A percentile compares a stretch with the other conserved stretches of the same genome.
phyloP scores from a whole-genome alignment of 1,139 yeast species.

The Cylindricascospora bacillispora region DNA sequence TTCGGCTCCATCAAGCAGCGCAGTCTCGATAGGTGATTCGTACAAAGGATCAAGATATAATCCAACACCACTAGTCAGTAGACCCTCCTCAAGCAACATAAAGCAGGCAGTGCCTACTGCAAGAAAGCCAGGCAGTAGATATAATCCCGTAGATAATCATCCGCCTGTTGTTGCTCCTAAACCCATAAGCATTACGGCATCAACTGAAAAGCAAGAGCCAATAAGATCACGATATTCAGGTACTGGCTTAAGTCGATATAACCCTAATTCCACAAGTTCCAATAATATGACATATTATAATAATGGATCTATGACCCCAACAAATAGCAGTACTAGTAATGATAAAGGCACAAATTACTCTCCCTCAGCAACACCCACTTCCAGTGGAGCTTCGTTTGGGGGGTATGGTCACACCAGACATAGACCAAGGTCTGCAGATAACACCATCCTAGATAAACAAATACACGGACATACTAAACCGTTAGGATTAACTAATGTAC shows the following conservation, averaged over 20 bases:
- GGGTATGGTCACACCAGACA: too few relatives aligned
- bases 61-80: constrained; percentile 6
- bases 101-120: constrained; percentile 1
- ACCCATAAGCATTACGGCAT: too few relatives aligned
- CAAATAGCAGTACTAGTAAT: too few relatives aligned
- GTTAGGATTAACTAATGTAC: too few relatives aligned
- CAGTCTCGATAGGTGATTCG: constrained; percentile 2
- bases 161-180: too few relatives aligned
- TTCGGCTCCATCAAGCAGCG: constrained; percentile 3
- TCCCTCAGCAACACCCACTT: too few relatives aligned
- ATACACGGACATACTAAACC: too few relatives aligned
- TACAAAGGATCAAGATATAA: constrained; percentile 17
- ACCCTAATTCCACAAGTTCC: constrained; percentile 6
- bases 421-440: too few relatives aligned
- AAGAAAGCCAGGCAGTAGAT: constrained; percentile 9
- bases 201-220: too few relatives aligned
- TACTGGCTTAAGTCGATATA: constrained; percentile 13
- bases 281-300: constrained; percentile 8
- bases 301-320: constrained; percentile 11
- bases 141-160: constrained; percentile 10
- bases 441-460: too few relatives aligned
- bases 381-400: too few relatives aligned
- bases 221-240: constrained; percentile 12
- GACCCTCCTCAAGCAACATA: constrained; percentile 3
- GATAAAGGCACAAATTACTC: too few relatives aligned